Base-by-base conservation (phyloP, 1,284 basidiomycete species). In the Sanghuangporus weigelae region DNA sequence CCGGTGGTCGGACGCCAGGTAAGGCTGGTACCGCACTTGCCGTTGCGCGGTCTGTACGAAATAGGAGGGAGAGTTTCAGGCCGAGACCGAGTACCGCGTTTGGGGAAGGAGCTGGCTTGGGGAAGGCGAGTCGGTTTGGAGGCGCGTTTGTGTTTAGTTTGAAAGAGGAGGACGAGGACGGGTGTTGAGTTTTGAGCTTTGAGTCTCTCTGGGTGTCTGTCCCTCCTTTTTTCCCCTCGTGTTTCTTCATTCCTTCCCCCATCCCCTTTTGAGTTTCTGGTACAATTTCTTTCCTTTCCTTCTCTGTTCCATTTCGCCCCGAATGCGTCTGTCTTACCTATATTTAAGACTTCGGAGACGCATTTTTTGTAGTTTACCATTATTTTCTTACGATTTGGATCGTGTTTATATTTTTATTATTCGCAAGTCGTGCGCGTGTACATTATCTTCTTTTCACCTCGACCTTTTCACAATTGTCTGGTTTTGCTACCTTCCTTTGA, bases 31-130 rank as follows among this genome's bases (percentile, higher is more conserved):
- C 19, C 59, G 61, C 73, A 23, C 72, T 71, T 59, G 73, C 71
- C 53, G 50, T 56, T 19, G 21, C 55, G 50, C 21, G 31, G 19
- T 23, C 19, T 40, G 51, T 40, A 16, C 23, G 63, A 58, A 60
- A 61, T 53, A 57, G 58, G 39, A 49, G 86, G 66, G 90, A 92
- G 76, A 92, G 90, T 72, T 92, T 92, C 73, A 87, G 84, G 71
- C 90, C 90, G 8, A 77, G 90, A 50, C 82, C 88, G 48, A 92
- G 89, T 69, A 73, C 84, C 3, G 3, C 26, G 44, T 16, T n/a
- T n/a, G 44, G 21, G 7, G 16, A 46, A n/a, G 7, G 16, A 21
- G 87, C 70, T 67, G 67, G 64, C 14, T 51, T 39, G 8, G 66
- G 65, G 11, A 62, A 63, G n/a, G 2, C 44, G 2, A 68, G 63